phyloP scores from a whole-genome alignment of 345 rosid genomes.

The Salix udensis region DNA sequence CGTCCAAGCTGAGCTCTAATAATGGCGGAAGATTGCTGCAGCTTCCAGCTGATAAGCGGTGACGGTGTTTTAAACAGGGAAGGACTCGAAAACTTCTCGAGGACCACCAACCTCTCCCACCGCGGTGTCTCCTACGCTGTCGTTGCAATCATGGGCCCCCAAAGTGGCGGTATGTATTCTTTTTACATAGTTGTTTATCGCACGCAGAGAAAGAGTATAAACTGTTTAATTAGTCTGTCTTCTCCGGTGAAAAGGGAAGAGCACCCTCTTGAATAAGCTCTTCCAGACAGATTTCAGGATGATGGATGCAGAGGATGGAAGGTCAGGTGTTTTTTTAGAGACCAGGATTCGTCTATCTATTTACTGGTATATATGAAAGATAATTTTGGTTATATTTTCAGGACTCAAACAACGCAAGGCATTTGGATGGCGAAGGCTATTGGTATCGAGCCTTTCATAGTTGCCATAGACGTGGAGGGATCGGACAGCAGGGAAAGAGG shows the following conservation, averaged over 20 bases:
- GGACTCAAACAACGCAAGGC: constrained; percentile 82
- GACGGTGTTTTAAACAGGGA: constrained; percentile 52
- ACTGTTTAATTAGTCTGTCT: neutral
- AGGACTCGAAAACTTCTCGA: constrained; percentile 50
- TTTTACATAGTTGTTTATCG: too few relatives aligned
- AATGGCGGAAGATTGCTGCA: constrained; percentile 27
- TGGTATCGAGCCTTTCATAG: constrained; percentile 65
- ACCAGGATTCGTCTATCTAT: neutral
- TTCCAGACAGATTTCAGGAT: constrained; percentile 63
- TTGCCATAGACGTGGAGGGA: constrained; percentile 82
- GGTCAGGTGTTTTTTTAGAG: constrained; percentile 35
- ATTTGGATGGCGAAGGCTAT: constrained; percentile 73
- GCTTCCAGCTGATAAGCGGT: constrained; percentile 61
- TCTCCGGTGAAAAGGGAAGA: constrained; percentile 45
- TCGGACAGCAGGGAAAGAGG: constrained; percentile 85
- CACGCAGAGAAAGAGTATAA: too few relatives aligned
- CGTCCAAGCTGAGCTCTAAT: too few relatives aligned
- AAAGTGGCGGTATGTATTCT: constrained; percentile 54
- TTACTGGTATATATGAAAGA: neutral
- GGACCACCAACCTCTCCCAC: constrained; percentile 41
- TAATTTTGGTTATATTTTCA: constrained; percentile 14
- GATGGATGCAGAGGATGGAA: constrained; percentile 72
- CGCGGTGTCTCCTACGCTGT: constrained; percentile 82
- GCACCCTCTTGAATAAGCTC: constrained; percentile 75
- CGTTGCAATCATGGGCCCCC: constrained; percentile 90